Conservation (phyloP, 495 filamentous ascomycete genomes). For the Penicillium cosmopolitanum region DNA sequence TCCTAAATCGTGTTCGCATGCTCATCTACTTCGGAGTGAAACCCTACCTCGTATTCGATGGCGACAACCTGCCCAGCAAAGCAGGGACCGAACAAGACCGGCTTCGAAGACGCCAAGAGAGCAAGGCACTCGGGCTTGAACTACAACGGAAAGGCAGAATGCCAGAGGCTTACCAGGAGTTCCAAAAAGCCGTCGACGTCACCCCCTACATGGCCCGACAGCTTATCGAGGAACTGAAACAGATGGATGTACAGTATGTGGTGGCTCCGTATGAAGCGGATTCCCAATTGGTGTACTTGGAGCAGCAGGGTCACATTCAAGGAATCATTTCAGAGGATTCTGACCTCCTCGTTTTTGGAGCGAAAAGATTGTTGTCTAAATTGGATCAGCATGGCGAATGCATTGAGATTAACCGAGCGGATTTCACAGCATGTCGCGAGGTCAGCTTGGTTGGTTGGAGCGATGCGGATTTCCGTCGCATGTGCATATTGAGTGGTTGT, state of each 20-base stretch:
- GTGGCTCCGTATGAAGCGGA: constrained; percentile 99
- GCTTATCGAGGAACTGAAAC: constrained; percentile 89
- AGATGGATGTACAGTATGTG: constrained; percentile 76
- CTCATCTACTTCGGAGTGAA: constrained; percentile 87
- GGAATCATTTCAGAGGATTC: constrained; percentile 97
- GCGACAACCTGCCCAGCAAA: constrained; percentile 94
- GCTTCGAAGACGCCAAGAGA: constrained; percentile 69
- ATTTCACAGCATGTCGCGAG: constrained; percentile 87
- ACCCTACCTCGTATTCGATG: constrained; percentile 95
- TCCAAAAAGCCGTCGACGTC: constrained; percentile 96
- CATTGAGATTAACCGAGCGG: constrained; percentile 82
- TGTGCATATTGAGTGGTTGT: constrained; percentile 98
- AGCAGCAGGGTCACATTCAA: constrained; percentile 77
- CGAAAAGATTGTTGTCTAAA: constrained; percentile 88
- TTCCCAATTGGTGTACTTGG: constrained; percentile 91
- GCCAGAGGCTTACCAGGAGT: constrained; percentile 78
- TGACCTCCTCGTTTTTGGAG: constrained; percentile 93
- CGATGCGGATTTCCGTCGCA: constrained; percentile 84
- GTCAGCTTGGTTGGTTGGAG: constrained; percentile 90
- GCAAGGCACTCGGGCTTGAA: constrained; percentile 73
- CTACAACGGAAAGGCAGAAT: constrained; percentile 77
- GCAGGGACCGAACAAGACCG: constrained; percentile 83
- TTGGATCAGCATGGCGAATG: constrained; percentile 92
- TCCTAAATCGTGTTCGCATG: constrained; percentile 90
- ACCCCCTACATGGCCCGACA: constrained; percentile 93